A percentile compares a stretch with the other conserved stretches of the same genome.
Conservation (phyloP, 2,329 filamentous ascomycete genomes). For the Xylariaceae sp. region DNA sequence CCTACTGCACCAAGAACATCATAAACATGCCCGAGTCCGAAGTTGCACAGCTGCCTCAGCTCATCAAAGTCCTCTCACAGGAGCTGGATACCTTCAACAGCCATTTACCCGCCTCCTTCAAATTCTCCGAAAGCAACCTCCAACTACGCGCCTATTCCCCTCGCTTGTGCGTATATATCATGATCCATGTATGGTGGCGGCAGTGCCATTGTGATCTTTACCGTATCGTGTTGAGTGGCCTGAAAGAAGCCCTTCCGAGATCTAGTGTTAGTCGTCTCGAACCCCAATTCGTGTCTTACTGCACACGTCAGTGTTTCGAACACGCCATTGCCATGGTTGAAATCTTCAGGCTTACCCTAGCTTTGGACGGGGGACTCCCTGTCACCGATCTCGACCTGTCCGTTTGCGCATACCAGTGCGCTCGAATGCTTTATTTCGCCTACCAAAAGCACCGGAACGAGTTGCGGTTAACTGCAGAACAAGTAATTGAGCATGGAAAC, state of each 20-base stretch:
- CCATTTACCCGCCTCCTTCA: slow-evolving; percentile 50
- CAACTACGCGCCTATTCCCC: slow-evolving; percentile 53
- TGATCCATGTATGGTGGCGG: slow-evolving; percentile 57
- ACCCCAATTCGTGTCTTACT: slow-evolving; percentile 44
- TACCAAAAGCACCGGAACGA: slow-evolving; percentile 42
- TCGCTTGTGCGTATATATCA: slow-evolving; percentile 52
- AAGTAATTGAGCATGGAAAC: slow-evolving; percentile 45
- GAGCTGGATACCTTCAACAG: slow-evolving; percentile 48
- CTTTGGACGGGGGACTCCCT: slow-evolving; percentile 45
- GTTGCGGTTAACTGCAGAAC: slow-evolving; percentile 41
- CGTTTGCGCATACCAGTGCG: slow-evolving; percentile 52
- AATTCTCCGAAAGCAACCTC: slow-evolving; percentile 53
- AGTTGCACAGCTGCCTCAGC: slow-evolving; percentile 41
- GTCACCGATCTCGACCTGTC: slow-evolving; percentile 52
- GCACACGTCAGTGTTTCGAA: slow-evolving; percentile 47
- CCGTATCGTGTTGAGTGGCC: slow-evolving; percentile 46
- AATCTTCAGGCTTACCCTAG: slow-evolving; percentile 49
- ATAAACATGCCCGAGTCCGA: slow-evolving; percentile 40
- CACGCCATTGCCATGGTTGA: slow-evolving; percentile 52
- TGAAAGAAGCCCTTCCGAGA: slow-evolving; percentile 47
- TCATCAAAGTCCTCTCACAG: slow-evolving; percentile 44
- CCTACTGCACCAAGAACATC: slow-evolving; percentile 48
- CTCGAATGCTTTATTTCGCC: slow-evolving; percentile 47
- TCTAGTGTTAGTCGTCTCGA: slow-evolving; percentile 42
- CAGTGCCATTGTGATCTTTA: slow-evolving; percentile 56